A percentile compares a stretch with the other conserved stretches of the same genome.
Evolutionary conservation across 2,329 filamentous ascomycete genomes (phyloP).

Genomic region (Ceratocystis lukuohia): DNA sequence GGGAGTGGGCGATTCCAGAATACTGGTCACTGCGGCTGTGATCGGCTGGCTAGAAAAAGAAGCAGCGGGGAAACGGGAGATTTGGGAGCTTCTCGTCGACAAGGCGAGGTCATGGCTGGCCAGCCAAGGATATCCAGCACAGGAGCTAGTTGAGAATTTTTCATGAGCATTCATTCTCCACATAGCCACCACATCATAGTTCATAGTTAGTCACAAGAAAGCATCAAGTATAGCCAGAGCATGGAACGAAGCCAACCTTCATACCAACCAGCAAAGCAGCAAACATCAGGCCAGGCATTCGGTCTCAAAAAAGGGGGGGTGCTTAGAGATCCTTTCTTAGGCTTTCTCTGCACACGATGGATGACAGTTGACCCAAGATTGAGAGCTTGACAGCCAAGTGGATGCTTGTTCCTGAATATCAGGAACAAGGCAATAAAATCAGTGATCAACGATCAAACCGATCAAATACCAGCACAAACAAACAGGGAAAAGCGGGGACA

Average conservation of each 20-base stretch:
- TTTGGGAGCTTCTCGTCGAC: constrained; percentile 51
- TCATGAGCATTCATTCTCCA: not conserved
- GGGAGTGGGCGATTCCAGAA: constrained; percentile 9
- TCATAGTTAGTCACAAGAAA: not conserved
- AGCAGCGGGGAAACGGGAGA: constrained; percentile 34
- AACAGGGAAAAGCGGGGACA: not conserved
- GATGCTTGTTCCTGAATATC: constrained; percentile 1
- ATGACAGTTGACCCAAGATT: not conserved
- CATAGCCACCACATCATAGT: not conserved
- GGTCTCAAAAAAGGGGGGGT: not conserved
- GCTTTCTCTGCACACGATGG: not conserved
- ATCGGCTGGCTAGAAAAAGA: constrained; percentile 37
- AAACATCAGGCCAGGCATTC: too few relatives aligned
- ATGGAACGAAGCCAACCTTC: not conserved
- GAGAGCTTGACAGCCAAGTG: not conserved
- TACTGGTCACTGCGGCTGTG: constrained; percentile 29
- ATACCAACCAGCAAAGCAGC: too few relatives aligned
- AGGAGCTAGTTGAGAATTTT: not conserved
- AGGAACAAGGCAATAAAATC: not conserved
- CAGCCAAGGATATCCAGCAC: not conserved
- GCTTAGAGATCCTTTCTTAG: not conserved
- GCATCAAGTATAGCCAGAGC: not conserved
- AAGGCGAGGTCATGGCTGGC: constrained; percentile 43
- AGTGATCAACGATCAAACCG: not conserved
- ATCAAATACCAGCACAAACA: not conserved